Conservation (phyloP, 2,329 filamentous ascomycete genomes). For the Lasiodiplodia citricola region DNA sequence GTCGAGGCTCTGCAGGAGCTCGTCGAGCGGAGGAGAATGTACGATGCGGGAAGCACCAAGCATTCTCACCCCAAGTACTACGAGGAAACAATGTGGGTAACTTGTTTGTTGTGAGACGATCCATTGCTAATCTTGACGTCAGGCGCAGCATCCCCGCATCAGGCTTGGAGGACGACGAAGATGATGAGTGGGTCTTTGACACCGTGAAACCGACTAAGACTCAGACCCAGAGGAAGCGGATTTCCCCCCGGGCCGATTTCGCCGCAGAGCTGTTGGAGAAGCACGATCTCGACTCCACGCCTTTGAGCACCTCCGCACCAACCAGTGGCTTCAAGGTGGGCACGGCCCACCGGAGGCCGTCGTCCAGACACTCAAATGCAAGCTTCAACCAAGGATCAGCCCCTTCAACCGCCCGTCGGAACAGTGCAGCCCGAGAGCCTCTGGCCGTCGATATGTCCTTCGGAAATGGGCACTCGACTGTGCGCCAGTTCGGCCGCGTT, state of each 20-base stretch:
- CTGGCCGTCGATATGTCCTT: slow-evolving; percentile 90
- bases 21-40: slow-evolving; percentile 81
- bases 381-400: slow-evolving; percentile 47
- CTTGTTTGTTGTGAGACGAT: not conserved
- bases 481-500: slow-evolving; percentile 87
- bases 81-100: slow-evolving; percentile 78
- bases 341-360: slow-evolving; percentile 38
- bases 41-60: slow-evolving; percentile 72
- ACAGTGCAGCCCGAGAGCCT: slow-evolving; percentile 68
- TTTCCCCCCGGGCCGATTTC: slow-evolving; percentile 50
- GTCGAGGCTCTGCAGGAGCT: slow-evolving; percentile 87
- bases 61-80: slow-evolving; percentile 80
- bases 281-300: slow-evolving; percentile 52
- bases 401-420: slow-evolving; percentile 51
- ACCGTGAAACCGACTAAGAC: slow-evolving; percentile 74
- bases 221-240: slow-evolving; percentile 53
- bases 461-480: slow-evolving; percentile 90
- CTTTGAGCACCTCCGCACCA: slow-evolving; percentile 45
- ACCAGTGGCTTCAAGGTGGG: slow-evolving; percentile 35
- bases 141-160: slow-evolving; percentile 67
- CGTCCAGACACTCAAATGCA: slow-evolving; percentile 45
- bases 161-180: slow-evolving; percentile 51
- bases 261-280: slow-evolving; percentile 45
- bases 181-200: slow-evolving; percentile 95
- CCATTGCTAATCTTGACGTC: slow-evolving; percentile 15